Percentiles rank a stretch among this genome's conserved stretches.
phyloP scores from a whole-genome alignment of 805 yeast species.

The Maudiozyma saulgeensis region DNA sequence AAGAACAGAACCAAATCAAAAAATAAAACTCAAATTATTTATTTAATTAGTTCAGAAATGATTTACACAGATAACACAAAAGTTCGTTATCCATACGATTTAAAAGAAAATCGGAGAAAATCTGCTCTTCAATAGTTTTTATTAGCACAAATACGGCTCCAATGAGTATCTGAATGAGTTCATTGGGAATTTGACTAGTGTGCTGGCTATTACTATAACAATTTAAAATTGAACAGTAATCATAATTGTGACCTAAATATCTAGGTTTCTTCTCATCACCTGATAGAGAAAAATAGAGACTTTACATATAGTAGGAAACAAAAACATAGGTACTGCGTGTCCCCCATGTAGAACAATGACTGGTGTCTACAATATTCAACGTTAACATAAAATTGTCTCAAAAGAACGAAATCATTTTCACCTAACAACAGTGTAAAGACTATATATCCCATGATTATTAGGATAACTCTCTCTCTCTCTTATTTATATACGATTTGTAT shows the following conservation, averaged over 20 bases:
- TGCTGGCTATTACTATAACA: constrained; percentile 20
- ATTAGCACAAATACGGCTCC: constrained; percentile 40
- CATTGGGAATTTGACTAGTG: constrained; percentile 38
- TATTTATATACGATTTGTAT: no score
- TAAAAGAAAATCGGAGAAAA: background rate
- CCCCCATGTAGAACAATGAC: no score
- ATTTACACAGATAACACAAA: background rate
- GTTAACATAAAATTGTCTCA: no score
- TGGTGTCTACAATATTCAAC: no score
- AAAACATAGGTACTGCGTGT: no score
- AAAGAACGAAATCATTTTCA: no score
- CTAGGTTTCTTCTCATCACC: background rate
- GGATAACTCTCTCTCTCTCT: no score
- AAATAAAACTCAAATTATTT: background rate
- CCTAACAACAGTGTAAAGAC: no score
- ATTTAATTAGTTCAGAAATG: constrained; percentile 1
- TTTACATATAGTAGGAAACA: no score
- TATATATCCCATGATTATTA: no score
- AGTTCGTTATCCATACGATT: background rate
- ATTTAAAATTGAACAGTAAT: background rate
- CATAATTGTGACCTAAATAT: background rate
- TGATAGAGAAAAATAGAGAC: no score
- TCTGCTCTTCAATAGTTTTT: constrained; percentile 12
- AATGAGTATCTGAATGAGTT: constrained; percentile 26
- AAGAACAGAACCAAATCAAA: background rate